Percentiles rank a stretch among this genome's conserved stretches.
These are phyloP conservation scores for Lachnellula willkommii DNA, from an alignment of 2,329 filamentous ascomycete species.

Conservation along the genomic window DNA sequence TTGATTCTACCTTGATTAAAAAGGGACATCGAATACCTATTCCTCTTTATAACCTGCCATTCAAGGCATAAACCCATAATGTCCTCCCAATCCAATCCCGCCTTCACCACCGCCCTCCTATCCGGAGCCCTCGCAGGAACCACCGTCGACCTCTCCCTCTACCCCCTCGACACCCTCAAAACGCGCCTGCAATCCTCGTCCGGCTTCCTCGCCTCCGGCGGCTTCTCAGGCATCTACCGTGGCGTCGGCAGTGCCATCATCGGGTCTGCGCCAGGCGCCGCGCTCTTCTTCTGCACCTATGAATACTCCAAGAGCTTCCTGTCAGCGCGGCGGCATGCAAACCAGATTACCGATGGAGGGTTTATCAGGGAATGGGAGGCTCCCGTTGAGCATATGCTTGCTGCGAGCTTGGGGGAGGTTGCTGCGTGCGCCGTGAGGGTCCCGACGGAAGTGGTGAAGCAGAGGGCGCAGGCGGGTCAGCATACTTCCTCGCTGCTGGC, in stretches of 20 bases:
- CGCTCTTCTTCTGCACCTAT: slow-evolving; percentile 96
- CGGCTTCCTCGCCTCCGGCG: slow-evolving; percentile 76
- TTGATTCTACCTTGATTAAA: slow-evolving; percentile 2
- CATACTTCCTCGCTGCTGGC: slow-evolving; percentile 65
- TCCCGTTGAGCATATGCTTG: slow-evolving; percentile 67
- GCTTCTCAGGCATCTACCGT: slow-evolving; percentile 87
- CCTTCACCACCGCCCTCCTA: slow-evolving; percentile 58
- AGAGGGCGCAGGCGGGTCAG: slow-evolving; percentile 84
- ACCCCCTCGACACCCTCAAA: slow-evolving; percentile 97
- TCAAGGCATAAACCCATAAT: slow-evolving; percentile 5
- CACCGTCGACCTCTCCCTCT: slow-evolving; percentile 93
- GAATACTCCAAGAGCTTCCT: slow-evolving; percentile 64
- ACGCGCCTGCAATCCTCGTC: slow-evolving; percentile 83
- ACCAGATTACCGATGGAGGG: slow-evolving; percentile 21
- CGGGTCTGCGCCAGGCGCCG: slow-evolving; percentile 87
- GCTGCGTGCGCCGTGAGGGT: slow-evolving; percentile 89
- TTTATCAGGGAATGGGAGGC: slow-evolving; percentile 25
- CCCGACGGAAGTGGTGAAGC: slow-evolving; percentile 95
- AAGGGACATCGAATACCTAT: background rate
- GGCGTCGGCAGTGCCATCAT: slow-evolving; percentile 86
- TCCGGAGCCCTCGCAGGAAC: slow-evolving; percentile 90
- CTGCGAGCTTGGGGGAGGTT: slow-evolving; percentile 80
- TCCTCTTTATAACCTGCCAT: background rate
- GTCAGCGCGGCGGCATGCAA: slow-evolving; percentile 26
- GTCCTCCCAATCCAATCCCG: slow-evolving; percentile 30